Conservation (phyloP, 1,284 basidiomycete genomes). For the Malassezia vespertilionis region DNA sequence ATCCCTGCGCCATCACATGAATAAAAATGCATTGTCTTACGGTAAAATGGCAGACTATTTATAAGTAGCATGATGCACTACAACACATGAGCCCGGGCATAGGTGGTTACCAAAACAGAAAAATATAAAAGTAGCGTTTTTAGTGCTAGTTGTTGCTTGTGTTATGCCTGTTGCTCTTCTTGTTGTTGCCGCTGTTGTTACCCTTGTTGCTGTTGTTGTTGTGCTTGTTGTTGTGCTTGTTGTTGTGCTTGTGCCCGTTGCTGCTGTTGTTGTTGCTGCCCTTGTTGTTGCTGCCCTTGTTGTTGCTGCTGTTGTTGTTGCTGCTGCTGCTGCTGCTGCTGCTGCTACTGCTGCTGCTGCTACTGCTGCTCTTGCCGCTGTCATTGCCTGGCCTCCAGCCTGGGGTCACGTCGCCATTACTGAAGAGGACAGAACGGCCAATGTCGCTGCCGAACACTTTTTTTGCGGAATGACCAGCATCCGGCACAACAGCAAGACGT, state of each 20-base stretch:
- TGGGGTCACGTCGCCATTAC: too few relatives aligned
- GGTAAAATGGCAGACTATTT: too few relatives aligned
- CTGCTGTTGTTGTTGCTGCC: not conserved
- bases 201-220: not conserved
- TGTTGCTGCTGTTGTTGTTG: not conserved
- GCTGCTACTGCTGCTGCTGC: not conserved
- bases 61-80: not conserved
- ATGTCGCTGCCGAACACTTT: slow-evolving; percentile 28
- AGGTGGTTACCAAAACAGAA: not conserved
- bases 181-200: not conserved
- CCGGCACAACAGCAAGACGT: slow-evolving; percentile 30
- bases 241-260: too few relatives aligned
- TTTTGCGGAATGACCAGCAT: slow-evolving; percentile 33
- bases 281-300: not conserved
- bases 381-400: not conserved
- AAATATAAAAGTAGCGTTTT: not conserved
- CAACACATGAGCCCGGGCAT: too few relatives aligned
- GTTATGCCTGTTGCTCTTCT: not conserved
- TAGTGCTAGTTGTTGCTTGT: not conserved
- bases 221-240: not conserved
- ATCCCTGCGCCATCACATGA: too few relatives aligned
- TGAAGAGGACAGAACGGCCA: slow-evolving; percentile 41
- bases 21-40: too few relatives aligned
- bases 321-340: not conserved
- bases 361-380: not conserved